Conservation (phyloP, 345 rosid genomes). For the Abelmoschus esculentus region DNA sequence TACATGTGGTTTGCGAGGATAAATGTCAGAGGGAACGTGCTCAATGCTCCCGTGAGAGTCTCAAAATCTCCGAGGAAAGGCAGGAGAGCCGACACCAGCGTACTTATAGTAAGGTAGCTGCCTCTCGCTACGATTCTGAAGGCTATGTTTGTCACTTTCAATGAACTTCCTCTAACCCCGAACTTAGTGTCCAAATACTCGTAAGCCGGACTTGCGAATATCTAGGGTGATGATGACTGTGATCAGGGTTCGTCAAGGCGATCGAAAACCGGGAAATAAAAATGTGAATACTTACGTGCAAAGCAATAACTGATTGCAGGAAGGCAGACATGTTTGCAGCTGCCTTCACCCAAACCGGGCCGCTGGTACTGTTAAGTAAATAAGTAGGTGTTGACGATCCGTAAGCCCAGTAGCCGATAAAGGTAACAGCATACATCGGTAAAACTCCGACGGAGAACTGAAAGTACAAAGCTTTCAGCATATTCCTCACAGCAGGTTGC, state of each 20-base stretch:
- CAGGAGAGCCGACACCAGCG: conserved; percentile 64
- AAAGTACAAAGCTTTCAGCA: conserved; percentile 77
- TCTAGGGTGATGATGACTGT: conserved; percentile 25
- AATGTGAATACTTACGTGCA: not conserved
- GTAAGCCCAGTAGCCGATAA: conserved; percentile 91
- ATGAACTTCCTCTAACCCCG: conserved; percentile 62
- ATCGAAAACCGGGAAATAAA: not conserved
- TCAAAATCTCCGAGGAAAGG: conserved; percentile 92
- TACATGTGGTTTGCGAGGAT: conserved; percentile 91
- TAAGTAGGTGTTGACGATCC: conserved; percentile 68
- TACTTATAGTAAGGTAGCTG: conserved; percentile 57
- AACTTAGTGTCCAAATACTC: conserved; percentile 80
- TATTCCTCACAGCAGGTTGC: conserved; percentile 73
- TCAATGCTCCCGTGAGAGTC: conserved; percentile 86
- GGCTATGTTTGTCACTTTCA: conserved; percentile 41
- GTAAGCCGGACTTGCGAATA: conserved; percentile 88
- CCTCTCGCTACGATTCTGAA: conserved; percentile 69
- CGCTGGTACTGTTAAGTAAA: conserved; percentile 58
- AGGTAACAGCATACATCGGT: conserved; percentile 65
- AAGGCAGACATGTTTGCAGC: conserved; percentile 68
- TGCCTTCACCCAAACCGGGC: conserved; percentile 80
- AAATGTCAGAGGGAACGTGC: conserved; percentile 86
- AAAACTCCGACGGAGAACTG: conserved; percentile 70
- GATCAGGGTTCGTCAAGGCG: not conserved
- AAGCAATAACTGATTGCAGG: conserved; percentile 74